Conservation (phyloP, 176 grass and related monocot genomes). For the Ananas comosus region DNA sequence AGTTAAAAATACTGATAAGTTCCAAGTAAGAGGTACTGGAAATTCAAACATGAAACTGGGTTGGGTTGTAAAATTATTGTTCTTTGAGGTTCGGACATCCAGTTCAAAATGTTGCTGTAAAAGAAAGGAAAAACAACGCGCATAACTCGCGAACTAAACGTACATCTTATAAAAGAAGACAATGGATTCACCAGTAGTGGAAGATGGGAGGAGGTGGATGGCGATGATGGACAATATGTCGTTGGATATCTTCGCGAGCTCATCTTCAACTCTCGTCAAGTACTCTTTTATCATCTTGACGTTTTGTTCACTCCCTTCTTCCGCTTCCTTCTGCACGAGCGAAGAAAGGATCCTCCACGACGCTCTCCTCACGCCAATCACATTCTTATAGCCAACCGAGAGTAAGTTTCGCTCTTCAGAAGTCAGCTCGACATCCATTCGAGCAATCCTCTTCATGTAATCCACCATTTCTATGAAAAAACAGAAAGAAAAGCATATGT, state of each 20-base stretch:
- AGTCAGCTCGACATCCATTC: conserved; percentile 85
- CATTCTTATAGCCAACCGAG: conserved; percentile 70
- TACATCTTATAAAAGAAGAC: conserved; percentile 98
- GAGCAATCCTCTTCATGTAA: conserved; percentile 66
- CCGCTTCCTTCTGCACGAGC: conserved; percentile 37
- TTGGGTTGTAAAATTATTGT: no score
- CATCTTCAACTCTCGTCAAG: conserved; percentile 63
- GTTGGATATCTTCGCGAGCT: conserved; percentile 56
- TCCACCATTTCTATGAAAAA: conserved; percentile 55
- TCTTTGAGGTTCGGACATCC: not conserved
- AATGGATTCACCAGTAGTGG: conserved; percentile 45
- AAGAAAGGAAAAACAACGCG: conserved; percentile 8
- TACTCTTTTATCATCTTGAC: conserved; percentile 38
- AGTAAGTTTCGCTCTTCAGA: conserved; percentile 72
- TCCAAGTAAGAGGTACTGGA: no score
- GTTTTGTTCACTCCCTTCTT: conserved; percentile 25
- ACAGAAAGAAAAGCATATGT: not conserved
- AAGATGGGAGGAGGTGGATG: conserved; percentile 79
- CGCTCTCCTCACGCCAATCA: conserved; percentile 56
- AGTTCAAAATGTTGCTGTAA: not conserved
- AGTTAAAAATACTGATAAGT: no score
- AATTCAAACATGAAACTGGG: no score
- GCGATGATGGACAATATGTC: conserved; percentile 84
- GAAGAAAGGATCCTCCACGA: conserved; percentile 69
- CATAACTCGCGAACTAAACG: not conserved